phyloP scores from a whole-genome alignment of 1,284 basidiomycete species.

The Ceratobasidium sp. region DNA sequence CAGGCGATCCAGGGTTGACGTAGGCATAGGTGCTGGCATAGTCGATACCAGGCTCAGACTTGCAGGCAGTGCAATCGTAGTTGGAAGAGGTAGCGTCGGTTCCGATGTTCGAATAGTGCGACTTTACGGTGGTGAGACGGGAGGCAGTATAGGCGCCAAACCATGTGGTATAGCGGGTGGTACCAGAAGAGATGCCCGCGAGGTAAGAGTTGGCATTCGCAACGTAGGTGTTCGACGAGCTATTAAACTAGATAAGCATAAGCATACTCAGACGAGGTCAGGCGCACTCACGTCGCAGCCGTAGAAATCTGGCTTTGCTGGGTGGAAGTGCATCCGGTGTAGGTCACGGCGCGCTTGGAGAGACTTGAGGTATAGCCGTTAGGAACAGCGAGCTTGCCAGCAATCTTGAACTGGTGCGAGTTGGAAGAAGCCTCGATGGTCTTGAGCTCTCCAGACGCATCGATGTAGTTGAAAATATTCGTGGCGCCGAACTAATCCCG shows the following conservation, averaged over 20 bases:
- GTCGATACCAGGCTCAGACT: constrained; percentile 24
- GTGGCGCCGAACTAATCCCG: constrained; percentile 14
- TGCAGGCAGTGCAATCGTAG: constrained; percentile 19
- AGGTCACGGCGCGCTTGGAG: constrained; percentile 18
- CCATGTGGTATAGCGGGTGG: constrained; percentile 27
- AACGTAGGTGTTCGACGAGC: constrained; percentile 7
- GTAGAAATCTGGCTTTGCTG: constrained; percentile 27
- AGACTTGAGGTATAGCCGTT: neutral
- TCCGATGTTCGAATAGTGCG: constrained; percentile 31
- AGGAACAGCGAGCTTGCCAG: constrained; percentile 35
- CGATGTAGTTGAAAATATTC: constrained; percentile 31
- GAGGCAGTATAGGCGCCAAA: constrained; percentile 20
- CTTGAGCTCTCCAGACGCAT: constrained; percentile 18
- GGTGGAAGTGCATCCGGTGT: constrained; percentile 23
- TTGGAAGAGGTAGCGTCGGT: constrained; percentile 6
- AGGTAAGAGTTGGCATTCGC: neutral
- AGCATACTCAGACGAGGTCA: neutral
- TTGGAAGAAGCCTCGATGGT: constrained; percentile 27
- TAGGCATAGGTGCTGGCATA: constrained; percentile 3
- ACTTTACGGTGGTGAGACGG: neutral
- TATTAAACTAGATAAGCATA: neutral
- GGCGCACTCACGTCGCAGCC: constrained; percentile 21
- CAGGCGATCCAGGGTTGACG: neutral
- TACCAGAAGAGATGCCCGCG: constrained; percentile 11
- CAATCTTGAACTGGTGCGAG: constrained; percentile 21